phyloP scores from a whole-genome alignment of 805 yeast genomes.

The Dipodascopsis uninucleata region DNA sequence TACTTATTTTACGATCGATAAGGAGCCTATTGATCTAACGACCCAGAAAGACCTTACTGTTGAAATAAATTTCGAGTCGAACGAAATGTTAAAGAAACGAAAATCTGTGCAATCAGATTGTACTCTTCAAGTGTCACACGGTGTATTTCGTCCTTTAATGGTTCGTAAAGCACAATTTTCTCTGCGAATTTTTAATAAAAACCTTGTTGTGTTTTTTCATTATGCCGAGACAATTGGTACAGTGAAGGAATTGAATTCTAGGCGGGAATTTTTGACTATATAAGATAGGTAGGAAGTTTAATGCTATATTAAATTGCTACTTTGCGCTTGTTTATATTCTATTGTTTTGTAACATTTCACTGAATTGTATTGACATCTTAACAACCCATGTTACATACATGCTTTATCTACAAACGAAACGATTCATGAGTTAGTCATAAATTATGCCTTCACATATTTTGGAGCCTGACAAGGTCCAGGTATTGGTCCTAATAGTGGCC shows the following conservation, averaged over 20 bases:
- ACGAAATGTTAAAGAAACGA: neutral
- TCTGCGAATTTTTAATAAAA: constrained; percentile 1
- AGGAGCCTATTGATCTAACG: too few relatives aligned
- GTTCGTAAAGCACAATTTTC: constrained; percentile 10
- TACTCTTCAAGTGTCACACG: neutral
- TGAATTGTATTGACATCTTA: too few relatives aligned
- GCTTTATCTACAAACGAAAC: too few relatives aligned
- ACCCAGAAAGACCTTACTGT: neutral
- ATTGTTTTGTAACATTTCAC: too few relatives aligned
- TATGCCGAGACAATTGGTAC: constrained; percentile 7
- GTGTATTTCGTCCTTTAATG: constrained; percentile 1
- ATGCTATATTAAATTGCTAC: too few relatives aligned
- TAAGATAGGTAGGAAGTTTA: too few relatives aligned
- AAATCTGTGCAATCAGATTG: neutral
- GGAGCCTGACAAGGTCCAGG: constrained; percentile 47
- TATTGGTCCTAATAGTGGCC: constrained; percentile 45
- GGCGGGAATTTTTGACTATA: constrained; percentile 11
- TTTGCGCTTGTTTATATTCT: too few relatives aligned
- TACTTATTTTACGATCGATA: too few relatives aligned
- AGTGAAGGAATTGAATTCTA: constrained; percentile 7
- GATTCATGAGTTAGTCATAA: too few relatives aligned
- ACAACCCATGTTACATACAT: too few relatives aligned
- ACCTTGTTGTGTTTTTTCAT: constrained; percentile 7
- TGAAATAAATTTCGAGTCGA: neutral
- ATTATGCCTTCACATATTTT: neutral